A percentile compares a stretch with the other conserved stretches of the same genome.
Evolutionary conservation across 169 alveolate species (phyloP).

Genomic region (Eimeria necatrix): DNA sequence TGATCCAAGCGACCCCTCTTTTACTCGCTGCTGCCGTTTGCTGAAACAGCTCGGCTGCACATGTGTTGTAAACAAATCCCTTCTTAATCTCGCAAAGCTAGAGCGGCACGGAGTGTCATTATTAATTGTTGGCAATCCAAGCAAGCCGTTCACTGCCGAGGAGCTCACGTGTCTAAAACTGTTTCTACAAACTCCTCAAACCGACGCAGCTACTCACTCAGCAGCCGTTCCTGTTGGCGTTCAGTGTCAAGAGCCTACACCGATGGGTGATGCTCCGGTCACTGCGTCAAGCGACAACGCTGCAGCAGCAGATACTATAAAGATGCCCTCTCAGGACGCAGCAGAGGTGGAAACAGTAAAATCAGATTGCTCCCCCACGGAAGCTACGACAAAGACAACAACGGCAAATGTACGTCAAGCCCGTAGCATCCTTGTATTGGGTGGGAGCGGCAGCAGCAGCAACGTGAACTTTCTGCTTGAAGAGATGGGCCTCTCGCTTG

Average conservation of each 20-base stretch:
- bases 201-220: not conserved
- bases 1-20: conserved; percentile 47
- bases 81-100: not conserved
- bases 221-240: not conserved
- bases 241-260: not conserved
- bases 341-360: not conserved
- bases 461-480: conserved; percentile 45
- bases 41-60: conserved; percentile 47
- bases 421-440: conserved; percentile 43
- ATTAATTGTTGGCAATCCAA: conserved; percentile 45
- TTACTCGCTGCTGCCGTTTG: conserved; percentile 42
- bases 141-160: conserved; percentile 47
- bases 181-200: conserved; percentile 1
- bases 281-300: not conserved
- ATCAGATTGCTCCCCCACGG: not conserved
- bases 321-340: not conserved
- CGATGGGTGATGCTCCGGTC: not conserved
- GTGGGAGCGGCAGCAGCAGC: conserved; percentile 59
- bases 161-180: conserved; percentile 32
- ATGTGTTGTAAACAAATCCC: conserved; percentile 25
- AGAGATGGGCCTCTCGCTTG: conserved; percentile 62
- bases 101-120: conserved; percentile 39
- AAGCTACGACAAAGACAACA: not conserved
- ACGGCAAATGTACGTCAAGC: not conserved
- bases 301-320: not conserved